Conservation (phyloP, 441 rosid species). For the Melianthus villosus region DNA sequence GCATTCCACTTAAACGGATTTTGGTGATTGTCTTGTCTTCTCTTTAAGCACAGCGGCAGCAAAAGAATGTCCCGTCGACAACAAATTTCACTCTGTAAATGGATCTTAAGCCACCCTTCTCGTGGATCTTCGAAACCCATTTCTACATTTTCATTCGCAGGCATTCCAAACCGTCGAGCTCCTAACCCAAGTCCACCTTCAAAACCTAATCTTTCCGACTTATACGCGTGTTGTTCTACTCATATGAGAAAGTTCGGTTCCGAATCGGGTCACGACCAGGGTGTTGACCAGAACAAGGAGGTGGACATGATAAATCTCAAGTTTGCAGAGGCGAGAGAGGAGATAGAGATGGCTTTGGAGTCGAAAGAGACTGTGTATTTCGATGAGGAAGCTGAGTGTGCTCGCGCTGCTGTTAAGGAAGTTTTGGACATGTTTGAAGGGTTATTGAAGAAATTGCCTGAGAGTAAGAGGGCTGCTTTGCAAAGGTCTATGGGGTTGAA, state of each 20-base stretch:
- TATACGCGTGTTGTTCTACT: slow-evolving; percentile 1
- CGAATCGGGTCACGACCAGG: slow-evolving; percentile 17
- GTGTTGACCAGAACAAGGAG: slow-evolving; percentile 41
- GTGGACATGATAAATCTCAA: slow-evolving; percentile 74
- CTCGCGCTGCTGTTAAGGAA: slow-evolving; percentile 59
- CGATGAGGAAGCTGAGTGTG: slow-evolving; percentile 83
- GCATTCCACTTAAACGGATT: too few relatives aligned
- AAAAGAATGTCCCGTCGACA: slow-evolving; percentile 34
- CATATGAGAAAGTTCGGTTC: slow-evolving; percentile 14
- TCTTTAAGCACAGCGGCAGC: background rate
- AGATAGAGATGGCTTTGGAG: slow-evolving; percentile 87
- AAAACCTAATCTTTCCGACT: slow-evolving; percentile 4
- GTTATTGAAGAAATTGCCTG: slow-evolving; percentile 35
- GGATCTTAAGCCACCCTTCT: slow-evolving; percentile 16
- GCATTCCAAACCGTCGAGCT: slow-evolving; percentile 2
- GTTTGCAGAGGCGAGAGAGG: slow-evolving; percentile 93
- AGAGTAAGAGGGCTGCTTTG: slow-evolving; percentile 36
- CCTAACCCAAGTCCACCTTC: slow-evolving; percentile 8
- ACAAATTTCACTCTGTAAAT: slow-evolving; percentile 21
- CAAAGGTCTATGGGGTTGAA: slow-evolving; percentile 88
- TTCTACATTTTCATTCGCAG: slow-evolving; percentile 6
- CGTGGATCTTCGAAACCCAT: slow-evolving; percentile 16
- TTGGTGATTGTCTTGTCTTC: too few relatives aligned
- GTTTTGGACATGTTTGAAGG: slow-evolving; percentile 48
- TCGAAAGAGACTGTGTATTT: slow-evolving; percentile 88